Base-by-base conservation (phyloP, 2,329 filamentous ascomycete species). In the Xylariaceae sp. region DNA sequence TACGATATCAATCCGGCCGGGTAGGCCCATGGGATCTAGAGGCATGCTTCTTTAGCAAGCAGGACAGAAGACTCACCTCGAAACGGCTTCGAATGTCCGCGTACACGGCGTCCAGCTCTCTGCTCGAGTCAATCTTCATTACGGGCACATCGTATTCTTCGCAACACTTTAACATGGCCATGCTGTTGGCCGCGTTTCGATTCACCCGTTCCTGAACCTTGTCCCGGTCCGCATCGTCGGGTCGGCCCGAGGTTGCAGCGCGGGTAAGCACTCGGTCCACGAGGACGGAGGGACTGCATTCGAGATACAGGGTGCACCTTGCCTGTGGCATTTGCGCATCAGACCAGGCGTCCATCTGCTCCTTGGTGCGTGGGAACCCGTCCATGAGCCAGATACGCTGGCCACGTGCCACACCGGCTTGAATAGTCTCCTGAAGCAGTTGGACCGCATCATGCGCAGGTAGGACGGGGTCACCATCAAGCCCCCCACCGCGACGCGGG, bases 351-450 rank as follows among this genome's bases (percentile, higher is more conserved):
- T 52, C 44, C 5, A 67, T 58, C 13, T 66, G 62, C 8, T 59
- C 54, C 17, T 60, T 49, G 10, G 13, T 51, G 2, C 66, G 63
- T 2, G 67, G 66, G 49, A 66, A 69, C 1, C 64, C 63, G 47
- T 69, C 66, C 2, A 68, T 17, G 4, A 68, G 54, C 66, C 65
- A 69, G 11, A 51, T 58, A 13, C 50, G 35, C 53, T 65, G 63
- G 7, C 61, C 58, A 11, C 45, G 47, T 6, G 15, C 6, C 2
- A 55, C 52, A 3, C 65, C 65, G n/a, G 56, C 17, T 13, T 60
- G 53, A n/a, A 68, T 66, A 2, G 58, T 61, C 10, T 62, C 53
- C 2, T 57, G 56, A 4, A 69, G 48, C 9, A 67, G 49, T 2
- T n/a, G 54, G 8, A 62, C 62, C 2, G 63, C 64, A 3, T 17